These are phyloP conservation scores for Lithohypha guttulata DNA, from an alignment of 2,329 filamentous ascomycete genomes.

Conservation along the genomic window DNA sequence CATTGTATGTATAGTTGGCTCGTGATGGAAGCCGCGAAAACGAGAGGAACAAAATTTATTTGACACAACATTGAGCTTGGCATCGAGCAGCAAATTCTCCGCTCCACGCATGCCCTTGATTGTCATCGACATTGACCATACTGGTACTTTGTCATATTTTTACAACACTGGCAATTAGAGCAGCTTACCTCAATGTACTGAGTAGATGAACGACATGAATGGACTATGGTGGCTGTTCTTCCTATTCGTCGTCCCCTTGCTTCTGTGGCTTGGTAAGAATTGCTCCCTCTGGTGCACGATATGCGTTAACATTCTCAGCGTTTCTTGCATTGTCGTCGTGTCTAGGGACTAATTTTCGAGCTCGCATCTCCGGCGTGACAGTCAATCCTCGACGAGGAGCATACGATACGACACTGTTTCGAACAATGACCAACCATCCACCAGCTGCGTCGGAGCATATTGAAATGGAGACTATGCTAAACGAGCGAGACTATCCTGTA, in stretches of 20 bases:
- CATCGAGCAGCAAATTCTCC: background rate
- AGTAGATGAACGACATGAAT: too few relatives aligned
- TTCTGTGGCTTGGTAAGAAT: slow-evolving; percentile 15
- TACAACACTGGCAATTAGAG: too few relatives aligned
- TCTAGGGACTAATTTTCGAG: slow-evolving; percentile 43
- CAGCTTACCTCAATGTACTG: too few relatives aligned
- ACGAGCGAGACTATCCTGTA: slow-evolving; percentile 31
- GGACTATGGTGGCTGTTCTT: slow-evolving; percentile 14
- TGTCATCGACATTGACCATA: too few relatives aligned
- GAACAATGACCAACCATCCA: slow-evolving; percentile 44
- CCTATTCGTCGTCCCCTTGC: slow-evolving; percentile 14
- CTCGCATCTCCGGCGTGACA: slow-evolving; percentile 35
- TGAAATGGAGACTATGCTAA: slow-evolving; percentile 51
- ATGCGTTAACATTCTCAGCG: slow-evolving; percentile 23
- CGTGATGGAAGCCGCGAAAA: too few relatives aligned
- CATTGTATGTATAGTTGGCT: too few relatives aligned
- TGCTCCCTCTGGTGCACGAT: background rate
- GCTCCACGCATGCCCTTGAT: background rate
- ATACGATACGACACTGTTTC: slow-evolving; percentile 47
- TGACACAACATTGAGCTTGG: background rate
- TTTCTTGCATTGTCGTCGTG: slow-evolving; percentile 47
- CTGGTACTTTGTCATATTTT: too few relatives aligned
- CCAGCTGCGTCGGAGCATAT: slow-evolving; percentile 50
- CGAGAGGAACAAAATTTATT: slow-evolving; percentile 5
- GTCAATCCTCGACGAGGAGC: slow-evolving; percentile 34